A percentile compares a stretch with the other conserved stretches of the same genome.
Conservation (phyloP, 2,329 filamentous ascomycete genomes). For the Paecilomyces sp. region DNA sequence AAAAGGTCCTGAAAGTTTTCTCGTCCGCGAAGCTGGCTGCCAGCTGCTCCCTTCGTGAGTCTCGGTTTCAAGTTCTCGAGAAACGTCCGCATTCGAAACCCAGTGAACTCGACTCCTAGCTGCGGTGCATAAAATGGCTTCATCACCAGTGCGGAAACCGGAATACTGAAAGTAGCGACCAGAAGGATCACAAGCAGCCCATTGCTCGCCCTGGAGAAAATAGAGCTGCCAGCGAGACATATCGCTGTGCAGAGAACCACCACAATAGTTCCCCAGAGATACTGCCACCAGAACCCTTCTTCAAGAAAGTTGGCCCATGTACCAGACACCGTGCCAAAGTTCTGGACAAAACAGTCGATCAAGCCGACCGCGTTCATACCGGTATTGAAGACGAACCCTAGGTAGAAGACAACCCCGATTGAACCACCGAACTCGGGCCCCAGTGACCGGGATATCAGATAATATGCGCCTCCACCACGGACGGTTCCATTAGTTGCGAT, state of each 20-base stretch:
- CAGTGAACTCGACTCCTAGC: slow-evolving; percentile 68
- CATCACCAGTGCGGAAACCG: slow-evolving; percentile 64
- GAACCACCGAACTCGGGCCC: slow-evolving; percentile 85
- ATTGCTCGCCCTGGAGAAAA: slow-evolving; percentile 76
- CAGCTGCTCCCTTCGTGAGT: slow-evolving; percentile 55
- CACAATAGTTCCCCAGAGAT: slow-evolving; percentile 66
- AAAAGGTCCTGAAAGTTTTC: slow-evolving; percentile 76
- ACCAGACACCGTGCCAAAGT: slow-evolving; percentile 55
- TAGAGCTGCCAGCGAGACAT: slow-evolving; percentile 70
- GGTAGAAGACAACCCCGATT: slow-evolving; percentile 80
- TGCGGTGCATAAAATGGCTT: slow-evolving; percentile 58
- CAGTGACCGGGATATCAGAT: slow-evolving; percentile 76
- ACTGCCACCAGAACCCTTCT: slow-evolving; percentile 68
- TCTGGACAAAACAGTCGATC: slow-evolving; percentile 72
- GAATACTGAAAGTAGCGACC: slow-evolving; percentile 72
- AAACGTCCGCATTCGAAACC: slow-evolving; percentile 63
- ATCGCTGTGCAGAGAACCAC: slow-evolving; percentile 65
- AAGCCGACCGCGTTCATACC: slow-evolving; percentile 82
- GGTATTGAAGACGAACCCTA: slow-evolving; percentile 84
- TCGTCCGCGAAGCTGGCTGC: slow-evolving; percentile 54
- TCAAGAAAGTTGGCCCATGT: slow-evolving; percentile 56
- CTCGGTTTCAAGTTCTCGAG: slow-evolving; percentile 65
- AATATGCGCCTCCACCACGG: slow-evolving; percentile 80
- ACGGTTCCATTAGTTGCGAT: slow-evolving; percentile 89
- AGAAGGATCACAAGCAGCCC: slow-evolving; percentile 64